A percentile compares a stretch with the other conserved stretches of the same genome.
Evolutionary conservation across 371 early-diverging fungal species (phyloP).

Genomic region (Mucor velutinosus): DNA sequence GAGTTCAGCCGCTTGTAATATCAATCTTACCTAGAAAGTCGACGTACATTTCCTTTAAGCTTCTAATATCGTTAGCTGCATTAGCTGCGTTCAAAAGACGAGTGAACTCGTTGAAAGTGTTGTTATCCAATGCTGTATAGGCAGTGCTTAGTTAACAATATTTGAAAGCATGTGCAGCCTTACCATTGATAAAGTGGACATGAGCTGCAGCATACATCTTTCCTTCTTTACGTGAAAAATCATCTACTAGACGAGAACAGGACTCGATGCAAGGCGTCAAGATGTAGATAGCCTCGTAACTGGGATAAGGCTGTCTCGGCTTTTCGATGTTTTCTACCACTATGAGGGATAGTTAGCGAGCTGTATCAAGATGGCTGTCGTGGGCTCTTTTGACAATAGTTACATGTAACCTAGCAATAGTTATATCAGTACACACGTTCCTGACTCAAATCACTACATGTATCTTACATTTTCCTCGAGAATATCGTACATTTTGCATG

Average conservation of each 20-base stretch:
- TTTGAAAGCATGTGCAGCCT: neutral
- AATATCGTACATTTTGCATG: constrained; percentile 91
- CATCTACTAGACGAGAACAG: constrained; percentile 77
- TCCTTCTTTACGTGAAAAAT: constrained; percentile 62
- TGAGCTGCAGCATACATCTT: constrained; percentile 81
- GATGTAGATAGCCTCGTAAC: constrained; percentile 91
- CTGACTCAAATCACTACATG: neutral
- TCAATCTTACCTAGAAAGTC: constrained; percentile 66
- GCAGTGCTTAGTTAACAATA: neutral
- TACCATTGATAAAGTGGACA: constrained; percentile 79
- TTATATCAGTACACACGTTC: constrained; percentile 3
- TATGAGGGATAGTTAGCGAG: constrained; percentile 4
- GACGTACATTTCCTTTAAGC: constrained; percentile 74
- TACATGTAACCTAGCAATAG: constrained; percentile 37
- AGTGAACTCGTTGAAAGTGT: constrained; percentile 50
- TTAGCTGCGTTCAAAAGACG: constrained; percentile 52
- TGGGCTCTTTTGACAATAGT: neutral
- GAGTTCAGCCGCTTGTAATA: neutral
- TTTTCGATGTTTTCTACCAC: constrained; percentile 76
- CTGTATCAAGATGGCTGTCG: neutral
- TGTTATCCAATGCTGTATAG: constrained; percentile 21
- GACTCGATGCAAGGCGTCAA: constrained; percentile 82
- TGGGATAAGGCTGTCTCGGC: constrained; percentile 81
- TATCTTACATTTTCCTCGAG: constrained; percentile 91
- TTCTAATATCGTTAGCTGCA: constrained; percentile 57